These are phyloP conservation scores for Hypoxylon sp. DNA, from an alignment of 2,329 filamentous ascomycete genomes.

Conservation along the genomic window DNA sequence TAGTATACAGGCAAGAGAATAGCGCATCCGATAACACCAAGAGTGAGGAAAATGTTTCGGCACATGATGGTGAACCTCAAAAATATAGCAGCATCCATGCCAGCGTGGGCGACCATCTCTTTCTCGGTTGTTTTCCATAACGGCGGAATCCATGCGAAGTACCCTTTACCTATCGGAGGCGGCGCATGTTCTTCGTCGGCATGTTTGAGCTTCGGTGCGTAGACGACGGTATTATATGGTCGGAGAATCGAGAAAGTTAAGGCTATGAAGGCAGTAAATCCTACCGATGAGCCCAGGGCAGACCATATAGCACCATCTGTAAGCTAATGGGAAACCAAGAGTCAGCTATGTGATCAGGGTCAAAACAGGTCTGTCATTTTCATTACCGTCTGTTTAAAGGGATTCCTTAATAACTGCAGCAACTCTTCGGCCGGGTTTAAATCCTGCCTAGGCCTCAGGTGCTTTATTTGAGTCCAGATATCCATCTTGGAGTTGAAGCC, in stretches of 20 bases:
- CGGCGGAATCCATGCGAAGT: constrained; percentile 89
- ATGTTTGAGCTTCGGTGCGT: constrained; percentile 94
- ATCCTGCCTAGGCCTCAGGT: constrained; percentile 40
- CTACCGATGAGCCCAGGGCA: constrained; percentile 84
- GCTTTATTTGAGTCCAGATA: constrained; percentile 33
- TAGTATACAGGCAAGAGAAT: constrained; percentile 88
- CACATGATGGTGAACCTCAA: constrained; percentile 92
- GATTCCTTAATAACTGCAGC: constrained; percentile 65
- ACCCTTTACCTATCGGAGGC: constrained; percentile 86
- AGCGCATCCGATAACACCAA: constrained; percentile 80
- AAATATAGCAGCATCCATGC: constrained; percentile 92
- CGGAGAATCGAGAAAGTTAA: constrained; percentile 89
- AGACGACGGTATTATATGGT: constrained; percentile 92
- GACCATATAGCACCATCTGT: constrained; percentile 77
- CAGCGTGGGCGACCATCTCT: constrained; percentile 83
- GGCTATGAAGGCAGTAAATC: constrained; percentile 80
- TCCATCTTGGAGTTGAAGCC: constrained; percentile 41
- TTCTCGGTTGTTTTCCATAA: constrained; percentile 84
- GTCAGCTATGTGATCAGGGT: constrained; percentile 16
- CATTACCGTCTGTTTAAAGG: constrained; percentile 64
- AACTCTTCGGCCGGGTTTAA: constrained; percentile 61
- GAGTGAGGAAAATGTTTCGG: constrained; percentile 85
- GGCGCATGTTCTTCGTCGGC: constrained; percentile 91
- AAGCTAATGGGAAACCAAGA: constrained; percentile 55
- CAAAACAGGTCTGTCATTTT: background rate